Conservation (phyloP, 345 rosid genomes). For the Aethionema arabicum region DNA sequence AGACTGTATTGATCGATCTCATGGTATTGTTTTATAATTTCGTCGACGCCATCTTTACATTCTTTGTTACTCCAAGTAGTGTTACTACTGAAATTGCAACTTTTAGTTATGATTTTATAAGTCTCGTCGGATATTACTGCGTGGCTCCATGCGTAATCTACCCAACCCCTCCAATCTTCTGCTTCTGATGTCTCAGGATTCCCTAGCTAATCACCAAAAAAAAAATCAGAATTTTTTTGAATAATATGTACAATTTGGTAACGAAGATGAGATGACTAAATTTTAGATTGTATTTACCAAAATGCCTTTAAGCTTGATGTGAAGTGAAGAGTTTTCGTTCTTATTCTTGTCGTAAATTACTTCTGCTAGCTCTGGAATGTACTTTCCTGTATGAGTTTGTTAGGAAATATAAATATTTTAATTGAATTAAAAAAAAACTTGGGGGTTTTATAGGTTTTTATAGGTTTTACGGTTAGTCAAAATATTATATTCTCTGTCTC, state of each 20-base stretch:
- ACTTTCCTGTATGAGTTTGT: slow-evolving; percentile 53
- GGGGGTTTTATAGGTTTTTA: too few species aligned
- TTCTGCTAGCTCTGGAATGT: slow-evolving; percentile 86
- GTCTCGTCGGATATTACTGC: slow-evolving; percentile 87
- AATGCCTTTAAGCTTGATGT: slow-evolving; percentile 70
- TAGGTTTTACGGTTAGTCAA: too few species aligned
- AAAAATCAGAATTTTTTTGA: too few species aligned
- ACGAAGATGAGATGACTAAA: background rate
- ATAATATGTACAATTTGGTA: too few species aligned
- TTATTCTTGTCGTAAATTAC: slow-evolving; percentile 61
- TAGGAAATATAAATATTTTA: slow-evolving; percentile 9
- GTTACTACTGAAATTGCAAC: slow-evolving; percentile 61
- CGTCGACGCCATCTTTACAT: slow-evolving; percentile 57
- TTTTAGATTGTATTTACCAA: too few species aligned
- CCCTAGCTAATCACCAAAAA: slow-evolving; percentile 53
- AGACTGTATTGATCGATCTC: slow-evolving; percentile 80
- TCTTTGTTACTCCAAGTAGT: slow-evolving; percentile 57
- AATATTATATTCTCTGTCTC: too few species aligned
- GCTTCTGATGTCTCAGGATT: slow-evolving; percentile 79
- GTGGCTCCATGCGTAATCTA: slow-evolving; percentile 97
- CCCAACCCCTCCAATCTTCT: slow-evolving; percentile 82
- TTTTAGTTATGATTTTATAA: slow-evolving; percentile 45
- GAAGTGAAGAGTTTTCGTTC: slow-evolving; percentile 47
- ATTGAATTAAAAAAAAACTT: too few species aligned
- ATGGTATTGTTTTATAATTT: slow-evolving; percentile 60